Base-by-base conservation (phyloP, 2,329 filamentous ascomycete genomes). In the Alternaria longipes region DNA sequence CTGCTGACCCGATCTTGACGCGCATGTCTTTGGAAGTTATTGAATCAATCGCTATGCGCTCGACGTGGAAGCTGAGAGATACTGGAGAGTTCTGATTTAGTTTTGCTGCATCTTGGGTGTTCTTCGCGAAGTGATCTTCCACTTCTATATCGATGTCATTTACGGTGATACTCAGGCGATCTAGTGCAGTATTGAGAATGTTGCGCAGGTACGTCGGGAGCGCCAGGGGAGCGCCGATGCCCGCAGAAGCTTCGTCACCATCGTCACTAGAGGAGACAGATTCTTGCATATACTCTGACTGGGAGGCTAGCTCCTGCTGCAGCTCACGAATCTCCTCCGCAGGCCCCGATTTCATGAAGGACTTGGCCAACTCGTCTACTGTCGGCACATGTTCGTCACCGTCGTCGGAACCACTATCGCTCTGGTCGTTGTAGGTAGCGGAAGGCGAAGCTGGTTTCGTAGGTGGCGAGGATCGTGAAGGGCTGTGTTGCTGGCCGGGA, bases 321-420 rank as follows among this genome's bases (percentile, higher is more conserved):
- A 94, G 82, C 71, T 90, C 86, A 59, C 83, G 84, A 65, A 86
- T 89, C 70, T 93, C 90, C 50, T 86, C 83, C 5, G 81, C 81
- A 12, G 90, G 87, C 72, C 93, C 89, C 2, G 90, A 87, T 66
- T 90, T 84, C n/a, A 94, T 82, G 73, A 94, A 94, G 0, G 91
- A 94, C 73, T 91, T 86, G 14, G 92, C 91, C 14, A 95, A 82
- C 66, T 93, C 90, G 59, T 88, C 86, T 2, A 90, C 86, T 24
- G 90, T 90, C 0, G 91, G 91, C 3, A 93, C 67, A 57, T 79
- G 69, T 16, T 78, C 70, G 9, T 79, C 74, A 9, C 78, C 74
- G 6, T 77, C 77, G 5, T 76, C 67, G 1, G 64, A 72, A 3
- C 56, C 63, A 12, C 52, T n/a, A 7, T 76, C 75, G 51, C 64